Evolutionary conservation across 1,284 basidiomycete species (phyloP), one percentile per base, ranked within the genome.

Genomic region (Puccinia novopanici): DNA sequence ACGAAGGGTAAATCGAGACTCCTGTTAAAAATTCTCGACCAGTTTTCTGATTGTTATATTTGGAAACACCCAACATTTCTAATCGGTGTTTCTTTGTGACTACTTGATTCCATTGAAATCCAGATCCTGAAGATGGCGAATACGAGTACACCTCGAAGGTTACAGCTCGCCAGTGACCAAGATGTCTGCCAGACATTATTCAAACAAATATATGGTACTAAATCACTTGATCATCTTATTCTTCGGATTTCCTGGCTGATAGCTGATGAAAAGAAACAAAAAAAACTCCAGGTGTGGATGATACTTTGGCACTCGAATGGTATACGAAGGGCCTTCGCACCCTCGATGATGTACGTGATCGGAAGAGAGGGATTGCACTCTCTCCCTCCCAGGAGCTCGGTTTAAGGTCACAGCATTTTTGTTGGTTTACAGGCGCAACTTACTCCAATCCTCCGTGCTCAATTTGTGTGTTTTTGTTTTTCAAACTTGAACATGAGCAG

Each of bases 281-380:
- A 13, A 42, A 15, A 3, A 12, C 34, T 40, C 12, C 63, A 68
- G 71, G 75, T 55, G 75, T 73, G 17, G 55, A 30, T 57, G 57
- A 59, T 34, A 10, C 1, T 37, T 37, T 88, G 42, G 92, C 93
- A 0, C 88, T 88, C 81, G 87, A 89, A 82, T 93, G 94, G 89
- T 95, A 91, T 84, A 85, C 87, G 17, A 88, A 86, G n/a, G 94
- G 94, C 0, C 91, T 92, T 67, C 88, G 92, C 68, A 91, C 91
- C 0, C 87, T 96, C 42, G 90, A 92, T 6, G 94, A 97, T 84
- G 85, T 96, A 30, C 85, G 86, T 78, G 86, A 86, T 37, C 87
- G 89, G 57, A 91, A 90, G 83, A 87, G 87, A 13, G 90, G 89
- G 0, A 88, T 93, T 68, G 89, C 87, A 70, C 84, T 96, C n/a